phyloP scores from a whole-genome alignment of 2,329 filamentous ascomycete genomes.

The Xylaria sp. region DNA sequence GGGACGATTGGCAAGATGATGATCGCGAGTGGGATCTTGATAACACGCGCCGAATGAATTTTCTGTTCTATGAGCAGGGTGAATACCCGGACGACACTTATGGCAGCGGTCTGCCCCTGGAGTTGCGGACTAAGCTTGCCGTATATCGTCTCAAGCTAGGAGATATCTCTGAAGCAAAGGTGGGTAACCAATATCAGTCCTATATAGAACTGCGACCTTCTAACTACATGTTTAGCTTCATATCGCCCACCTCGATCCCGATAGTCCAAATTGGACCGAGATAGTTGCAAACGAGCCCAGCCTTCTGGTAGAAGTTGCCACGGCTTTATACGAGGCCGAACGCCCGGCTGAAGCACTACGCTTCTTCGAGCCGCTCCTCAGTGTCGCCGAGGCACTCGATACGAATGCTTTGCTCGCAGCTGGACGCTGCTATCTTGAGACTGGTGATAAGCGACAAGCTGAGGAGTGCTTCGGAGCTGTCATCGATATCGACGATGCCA shows the following conservation, averaged over 20 bases:
- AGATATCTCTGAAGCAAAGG: slow-evolving; percentile 66
- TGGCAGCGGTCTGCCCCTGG: slow-evolving; percentile 68
- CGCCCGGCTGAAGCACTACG: slow-evolving; percentile 41
- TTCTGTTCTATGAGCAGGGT: slow-evolving; percentile 55
- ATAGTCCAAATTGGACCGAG: slow-evolving; percentile 45
- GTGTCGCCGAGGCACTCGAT: slow-evolving; percentile 45
- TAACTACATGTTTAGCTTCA: slow-evolving; percentile 48
- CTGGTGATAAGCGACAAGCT: slow-evolving; percentile 61
- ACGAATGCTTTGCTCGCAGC: slow-evolving; percentile 49
- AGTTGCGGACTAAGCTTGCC: slow-evolving; percentile 78
- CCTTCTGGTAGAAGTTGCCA: slow-evolving; percentile 65
- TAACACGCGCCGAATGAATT: slow-evolving; percentile 59
- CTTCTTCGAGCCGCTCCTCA: slow-evolving; percentile 52
- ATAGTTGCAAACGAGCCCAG: slow-evolving; percentile 64
- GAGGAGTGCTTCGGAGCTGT: slow-evolving; percentile 73
- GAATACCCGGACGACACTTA: slow-evolving; percentile 56
- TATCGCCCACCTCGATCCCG: slow-evolving; percentile 64
- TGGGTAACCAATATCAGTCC: slow-evolving; percentile 38
- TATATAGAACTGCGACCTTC: slow-evolving; percentile 11
- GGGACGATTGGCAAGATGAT: slow-evolving; percentile 67
- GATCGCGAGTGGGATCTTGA: slow-evolving; percentile 85
- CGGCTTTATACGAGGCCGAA: slow-evolving; percentile 40
- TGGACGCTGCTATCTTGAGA: slow-evolving; percentile 63
- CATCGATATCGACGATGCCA: slow-evolving; percentile 63
- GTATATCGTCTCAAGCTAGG: slow-evolving; percentile 72